phyloP scores from a whole-genome alignment of 768 basidiomycete genomes.

The Lentinula boryana region DNA sequence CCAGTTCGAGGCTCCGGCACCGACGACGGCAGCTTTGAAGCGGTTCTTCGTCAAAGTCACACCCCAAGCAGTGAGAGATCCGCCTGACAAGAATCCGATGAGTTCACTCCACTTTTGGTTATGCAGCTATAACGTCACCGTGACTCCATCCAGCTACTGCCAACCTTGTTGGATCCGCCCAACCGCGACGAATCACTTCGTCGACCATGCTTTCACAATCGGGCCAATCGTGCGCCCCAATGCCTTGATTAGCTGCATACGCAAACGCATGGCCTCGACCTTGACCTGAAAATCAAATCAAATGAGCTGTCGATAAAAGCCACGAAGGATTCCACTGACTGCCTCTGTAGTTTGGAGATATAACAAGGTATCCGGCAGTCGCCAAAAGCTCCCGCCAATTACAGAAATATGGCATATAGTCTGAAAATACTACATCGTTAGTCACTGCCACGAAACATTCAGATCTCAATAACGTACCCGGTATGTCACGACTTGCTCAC shows the following conservation, averaged over 20 bases:
- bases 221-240: slow-evolving; percentile 24
- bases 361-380: slow-evolving; percentile 26
- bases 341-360: slow-evolving; percentile 31
- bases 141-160: slow-evolving; percentile 33
- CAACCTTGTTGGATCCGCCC: slow-evolving; percentile 23
- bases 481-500: slow-evolving; percentile 20
- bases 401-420: slow-evolving; percentile 34
- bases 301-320: no score
- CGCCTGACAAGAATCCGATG: slow-evolving; percentile 15
- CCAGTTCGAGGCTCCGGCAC: slow-evolving; percentile 29
- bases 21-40: slow-evolving; percentile 29
- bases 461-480: slow-evolving; percentile 13
- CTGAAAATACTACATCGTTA: slow-evolving; percentile 8
- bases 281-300: slow-evolving; percentile 18
- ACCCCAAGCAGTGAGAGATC: slow-evolving; percentile 29
- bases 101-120: not conserved
- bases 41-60: slow-evolving; percentile 26
- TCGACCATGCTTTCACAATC: slow-evolving; percentile 33
- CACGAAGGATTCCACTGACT: slow-evolving; percentile 15
- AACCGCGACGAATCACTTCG: slow-evolving; percentile 23
- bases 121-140: slow-evolving; percentile 13
- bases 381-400: slow-evolving; percentile 31
- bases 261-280: slow-evolving; percentile 28
- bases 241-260: slow-evolving; percentile 21
- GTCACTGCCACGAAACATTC: not conserved